Evolutionary conservation across 169 alveolate species (phyloP).

Genomic region (Plasmodium inui): DNA sequence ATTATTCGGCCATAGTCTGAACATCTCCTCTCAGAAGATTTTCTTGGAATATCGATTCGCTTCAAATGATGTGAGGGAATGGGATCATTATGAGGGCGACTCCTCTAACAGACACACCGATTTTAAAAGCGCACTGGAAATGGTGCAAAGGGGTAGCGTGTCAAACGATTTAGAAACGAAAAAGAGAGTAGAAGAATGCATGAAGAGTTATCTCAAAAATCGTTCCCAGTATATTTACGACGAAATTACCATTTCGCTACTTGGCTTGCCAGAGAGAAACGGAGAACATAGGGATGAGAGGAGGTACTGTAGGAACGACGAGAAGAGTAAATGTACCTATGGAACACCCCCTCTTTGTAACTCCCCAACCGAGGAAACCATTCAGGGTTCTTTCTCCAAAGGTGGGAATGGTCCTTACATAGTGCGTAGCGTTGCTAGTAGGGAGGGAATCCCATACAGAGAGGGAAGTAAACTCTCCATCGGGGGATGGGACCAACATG

Average conservation of each 20-base stretch:
- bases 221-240: conserved; percentile 30
- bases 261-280: not conserved
- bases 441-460: not conserved
- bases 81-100: not conserved
- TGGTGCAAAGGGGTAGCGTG: not conserved
- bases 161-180: conserved; percentile 7
- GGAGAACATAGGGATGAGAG: not conserved
- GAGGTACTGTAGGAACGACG: not conserved
- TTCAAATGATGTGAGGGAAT: not conserved
- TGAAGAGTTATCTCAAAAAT: conserved; percentile 14
- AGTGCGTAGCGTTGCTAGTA: not conserved
- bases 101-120: not conserved
- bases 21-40: conserved; percentile 18
- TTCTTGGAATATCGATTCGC: conserved; percentile 17
- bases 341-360: not conserved
- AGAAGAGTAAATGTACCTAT: not conserved
- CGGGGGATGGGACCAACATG: not conserved
- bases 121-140: not conserved
- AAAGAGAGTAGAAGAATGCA: conserved; percentile 19
- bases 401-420: not conserved
- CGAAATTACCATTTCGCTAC: conserved; percentile 4
- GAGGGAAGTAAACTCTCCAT: not conserved
- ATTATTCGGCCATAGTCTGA: conserved; percentile 37
- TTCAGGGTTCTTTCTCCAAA: not conserved
- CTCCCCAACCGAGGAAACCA: not conserved